Percentiles rank a stretch among this genome's conserved stretches.
Evolutionary conservation across 2,329 filamentous ascomycete species (phyloP).

Genomic region (Cladobotryum mycophilum): DNA sequence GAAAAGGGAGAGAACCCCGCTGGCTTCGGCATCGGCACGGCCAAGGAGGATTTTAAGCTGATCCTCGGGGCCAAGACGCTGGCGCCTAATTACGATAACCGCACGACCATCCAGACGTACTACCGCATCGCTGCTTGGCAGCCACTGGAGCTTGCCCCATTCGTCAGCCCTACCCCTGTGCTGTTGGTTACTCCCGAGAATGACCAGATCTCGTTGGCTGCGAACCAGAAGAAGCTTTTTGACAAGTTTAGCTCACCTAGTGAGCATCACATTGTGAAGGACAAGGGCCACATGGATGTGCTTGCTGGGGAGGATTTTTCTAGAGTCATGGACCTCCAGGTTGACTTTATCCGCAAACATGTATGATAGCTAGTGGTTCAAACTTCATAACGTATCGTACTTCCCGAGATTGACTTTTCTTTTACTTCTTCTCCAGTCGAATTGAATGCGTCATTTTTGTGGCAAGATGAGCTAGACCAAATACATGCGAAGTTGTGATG

Average conservation of each 20-base stretch:
- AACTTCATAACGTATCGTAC: too few species aligned
- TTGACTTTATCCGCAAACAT: background rate
- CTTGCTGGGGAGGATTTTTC: background rate
- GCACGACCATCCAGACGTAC: constrained; percentile 23
- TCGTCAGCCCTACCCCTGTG: constrained; percentile 16
- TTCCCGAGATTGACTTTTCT: too few species aligned
- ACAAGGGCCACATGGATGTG: background rate
- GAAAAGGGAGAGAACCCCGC: constrained; percentile 30
- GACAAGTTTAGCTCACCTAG: background rate
- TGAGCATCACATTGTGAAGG: background rate
- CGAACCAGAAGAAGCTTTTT: constrained; percentile 10
- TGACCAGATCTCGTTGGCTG: constrained; percentile 28
- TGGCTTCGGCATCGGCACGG: constrained; percentile 21
- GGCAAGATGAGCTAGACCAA: too few species aligned
- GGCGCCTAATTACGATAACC: constrained; percentile 17
- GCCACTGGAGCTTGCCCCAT: constrained; percentile 15
- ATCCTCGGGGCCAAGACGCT: too few species aligned
- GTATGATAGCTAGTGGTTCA: too few species aligned
- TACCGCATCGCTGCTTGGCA: constrained; percentile 19
- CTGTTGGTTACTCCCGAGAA: constrained; percentile 23
- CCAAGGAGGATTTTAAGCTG: too few species aligned
- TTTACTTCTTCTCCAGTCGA: too few species aligned
- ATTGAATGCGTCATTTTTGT: too few species aligned
- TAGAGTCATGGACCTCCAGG: background rate
- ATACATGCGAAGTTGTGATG: too few species aligned